phyloP scores from a whole-genome alignment of 257 asterid genomes.

The Agastache rugosa region DNA sequence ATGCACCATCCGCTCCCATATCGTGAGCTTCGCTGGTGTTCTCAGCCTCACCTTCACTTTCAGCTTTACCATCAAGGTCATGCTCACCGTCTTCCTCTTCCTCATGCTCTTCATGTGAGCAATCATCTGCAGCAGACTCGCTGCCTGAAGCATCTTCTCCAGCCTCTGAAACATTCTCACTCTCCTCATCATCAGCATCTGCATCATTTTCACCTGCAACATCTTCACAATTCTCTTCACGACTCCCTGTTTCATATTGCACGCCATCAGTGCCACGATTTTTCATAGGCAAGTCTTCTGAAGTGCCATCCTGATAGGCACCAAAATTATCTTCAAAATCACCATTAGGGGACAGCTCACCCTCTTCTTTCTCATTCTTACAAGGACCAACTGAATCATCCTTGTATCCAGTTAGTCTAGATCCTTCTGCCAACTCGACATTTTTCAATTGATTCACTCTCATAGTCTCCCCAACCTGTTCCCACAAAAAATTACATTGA shows the following conservation, averaged over 20 bases:
- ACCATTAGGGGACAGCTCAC: slow-evolving; percentile 79
- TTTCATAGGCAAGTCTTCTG: slow-evolving; percentile 49
- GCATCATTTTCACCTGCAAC: slow-evolving; percentile 70
- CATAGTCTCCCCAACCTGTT: slow-evolving; percentile 54
- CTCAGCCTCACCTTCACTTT: slow-evolving; percentile 94
- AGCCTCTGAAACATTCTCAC: slow-evolving; percentile 77
- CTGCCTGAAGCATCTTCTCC: slow-evolving; percentile 84
- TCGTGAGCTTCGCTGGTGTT: slow-evolving; percentile 69
- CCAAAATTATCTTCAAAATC: slow-evolving; percentile 80
- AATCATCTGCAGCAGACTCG: slow-evolving; percentile 86
- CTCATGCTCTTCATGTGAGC: slow-evolving; percentile 81
- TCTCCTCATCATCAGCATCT: slow-evolving; percentile 80
- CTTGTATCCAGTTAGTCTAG: slow-evolving; percentile 48
- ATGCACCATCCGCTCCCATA: slow-evolving; percentile 58
- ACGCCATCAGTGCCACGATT: slow-evolving; percentile 44
- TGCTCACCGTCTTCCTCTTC: slow-evolving; percentile 81
- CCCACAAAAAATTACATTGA: slow-evolving; percentile 25
- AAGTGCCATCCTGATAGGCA: slow-evolving; percentile 56
- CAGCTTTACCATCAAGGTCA: slow-evolving; percentile 78
- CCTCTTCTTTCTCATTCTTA: slow-evolving; percentile 88
- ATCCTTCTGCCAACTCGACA: slow-evolving; percentile 63
- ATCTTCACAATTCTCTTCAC: slow-evolving; percentile 55
- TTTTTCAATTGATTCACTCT: slow-evolving; percentile 49
- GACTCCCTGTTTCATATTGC: slow-evolving; percentile 57
- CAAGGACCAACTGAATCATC: slow-evolving; percentile 53